Conservation (phyloP, 2,329 filamentous ascomycete genomes). For the Clarireedia sp. region DNA sequence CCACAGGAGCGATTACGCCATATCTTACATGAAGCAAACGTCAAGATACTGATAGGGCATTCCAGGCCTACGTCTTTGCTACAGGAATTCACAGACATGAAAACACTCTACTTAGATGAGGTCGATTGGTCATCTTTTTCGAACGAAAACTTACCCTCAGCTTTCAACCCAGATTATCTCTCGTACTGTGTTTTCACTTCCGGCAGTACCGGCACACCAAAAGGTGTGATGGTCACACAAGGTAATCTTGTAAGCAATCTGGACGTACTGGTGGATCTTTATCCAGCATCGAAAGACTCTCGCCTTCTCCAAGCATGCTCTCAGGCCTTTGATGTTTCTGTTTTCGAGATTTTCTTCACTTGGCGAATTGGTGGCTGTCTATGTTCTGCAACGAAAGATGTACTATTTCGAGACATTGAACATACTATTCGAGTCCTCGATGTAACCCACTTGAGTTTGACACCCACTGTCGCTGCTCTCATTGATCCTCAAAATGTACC, state of each 20-base stretch:
- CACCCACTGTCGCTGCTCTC: slow-evolving; percentile 76
- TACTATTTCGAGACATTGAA: slow-evolving; percentile 66
- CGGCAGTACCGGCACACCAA: slow-evolving; percentile 69
- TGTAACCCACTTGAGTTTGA: slow-evolving; percentile 77
- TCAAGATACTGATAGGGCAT: slow-evolving; percentile 38
- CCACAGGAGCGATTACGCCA: slow-evolving; percentile 51
- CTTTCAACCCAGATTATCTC: slow-evolving; percentile 28
- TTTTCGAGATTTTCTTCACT: slow-evolving; percentile 84
- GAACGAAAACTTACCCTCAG: slow-evolving; percentile 14
- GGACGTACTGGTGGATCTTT: slow-evolving; percentile 55
- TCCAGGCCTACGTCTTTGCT: slow-evolving; percentile 25
- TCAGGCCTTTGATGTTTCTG: slow-evolving; percentile 78
- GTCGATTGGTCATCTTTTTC: slow-evolving; percentile 17
- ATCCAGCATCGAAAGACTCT: slow-evolving; percentile 43
- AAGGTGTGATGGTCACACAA: slow-evolving; percentile 72
- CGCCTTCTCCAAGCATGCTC: slow-evolving; percentile 77
- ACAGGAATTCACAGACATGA: slow-evolving; percentile 13
- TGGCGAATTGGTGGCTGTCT: slow-evolving; percentile 74
- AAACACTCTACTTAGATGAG: slow-evolving; percentile 27
- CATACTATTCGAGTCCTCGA: slow-evolving; percentile 51
- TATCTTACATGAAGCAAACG: slow-evolving; percentile 54
- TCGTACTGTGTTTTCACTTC: slow-evolving; percentile 80
- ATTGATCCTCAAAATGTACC: slow-evolving; percentile 62
- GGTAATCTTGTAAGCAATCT: slow-evolving; percentile 70
- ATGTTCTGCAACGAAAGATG: slow-evolving; percentile 67